phyloP scores from a whole-genome alignment of 306 rosid species.

The Argentina anserina region DNA sequence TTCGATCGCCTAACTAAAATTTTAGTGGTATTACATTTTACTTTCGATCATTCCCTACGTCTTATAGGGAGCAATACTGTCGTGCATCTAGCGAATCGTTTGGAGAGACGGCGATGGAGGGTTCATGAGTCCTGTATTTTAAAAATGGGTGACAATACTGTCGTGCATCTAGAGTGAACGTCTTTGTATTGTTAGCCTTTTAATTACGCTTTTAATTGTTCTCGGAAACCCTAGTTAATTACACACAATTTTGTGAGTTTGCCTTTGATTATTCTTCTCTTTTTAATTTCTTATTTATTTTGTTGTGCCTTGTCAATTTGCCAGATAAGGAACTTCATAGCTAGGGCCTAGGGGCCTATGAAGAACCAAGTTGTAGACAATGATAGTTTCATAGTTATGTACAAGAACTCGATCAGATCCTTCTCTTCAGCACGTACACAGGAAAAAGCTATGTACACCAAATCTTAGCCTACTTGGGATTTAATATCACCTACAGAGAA shows the following conservation, averaged over 20 bases:
- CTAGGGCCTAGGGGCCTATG: background rate
- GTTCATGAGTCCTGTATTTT: too few species aligned
- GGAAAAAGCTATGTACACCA: background rate
- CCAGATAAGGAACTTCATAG: background rate
- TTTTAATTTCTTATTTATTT: background rate
- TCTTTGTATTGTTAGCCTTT: background rate
- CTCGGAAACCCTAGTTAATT: background rate
- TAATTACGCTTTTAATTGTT: background rate
- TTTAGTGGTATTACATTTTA: too few species aligned
- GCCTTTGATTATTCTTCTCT: background rate
- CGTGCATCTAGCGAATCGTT: too few species aligned
- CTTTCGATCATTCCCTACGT: too few species aligned
- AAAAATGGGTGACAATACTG: too few species aligned
- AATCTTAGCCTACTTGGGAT: background rate
- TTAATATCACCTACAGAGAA: conserved; percentile 14
- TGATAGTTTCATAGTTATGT: too few species aligned
- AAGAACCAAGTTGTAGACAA: background rate
- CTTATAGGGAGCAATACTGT: too few species aligned
- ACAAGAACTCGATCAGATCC: background rate
- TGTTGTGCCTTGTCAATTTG: background rate
- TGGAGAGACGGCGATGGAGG: too few species aligned
- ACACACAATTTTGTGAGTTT: background rate
- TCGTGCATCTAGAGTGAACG: too few species aligned
- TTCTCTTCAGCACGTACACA: background rate
- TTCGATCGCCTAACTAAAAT: too few species aligned